A percentile compares a stretch with the other conserved stretches of the same genome.
phyloP scores from a whole-genome alignment of 495 filamentous ascomycete genomes.

The Aspergillus bridgeri region DNA sequence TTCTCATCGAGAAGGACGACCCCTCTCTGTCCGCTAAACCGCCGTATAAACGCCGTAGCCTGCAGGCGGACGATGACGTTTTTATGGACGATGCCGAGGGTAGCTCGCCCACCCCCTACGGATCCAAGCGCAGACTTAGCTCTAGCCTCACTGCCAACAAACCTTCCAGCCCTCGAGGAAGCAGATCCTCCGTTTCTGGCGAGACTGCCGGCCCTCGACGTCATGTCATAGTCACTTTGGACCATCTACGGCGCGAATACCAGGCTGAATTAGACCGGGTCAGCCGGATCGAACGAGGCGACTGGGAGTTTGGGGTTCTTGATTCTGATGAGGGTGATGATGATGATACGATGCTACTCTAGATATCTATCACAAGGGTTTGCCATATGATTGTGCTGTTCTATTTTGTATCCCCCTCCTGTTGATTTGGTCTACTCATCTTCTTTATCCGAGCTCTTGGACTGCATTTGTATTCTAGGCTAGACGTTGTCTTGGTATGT shows the following conservation, averaged over 20 bases:
- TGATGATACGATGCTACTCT: slow-evolving; percentile 45
- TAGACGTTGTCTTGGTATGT: background rate
- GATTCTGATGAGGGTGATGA: slow-evolving; percentile 34
- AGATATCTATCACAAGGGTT: slow-evolving; percentile 9
- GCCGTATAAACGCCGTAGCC: slow-evolving; percentile 20
- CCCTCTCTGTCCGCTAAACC: slow-evolving; percentile 12
- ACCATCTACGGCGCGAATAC: slow-evolving; percentile 80
- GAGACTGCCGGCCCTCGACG: slow-evolving; percentile 22
- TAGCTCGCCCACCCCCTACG: slow-evolving; percentile 15
- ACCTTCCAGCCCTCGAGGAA: slow-evolving; percentile 19
- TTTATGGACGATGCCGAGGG: slow-evolving; percentile 38
- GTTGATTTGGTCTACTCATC: background rate
- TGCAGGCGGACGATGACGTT: slow-evolving; percentile 39
- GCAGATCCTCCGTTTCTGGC: slow-evolving; percentile 23
- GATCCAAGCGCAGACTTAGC: slow-evolving; percentile 11
- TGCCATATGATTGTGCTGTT: background rate
- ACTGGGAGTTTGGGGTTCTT: slow-evolving; percentile 56
- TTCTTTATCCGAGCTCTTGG: background rate
- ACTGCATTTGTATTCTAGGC: slow-evolving; percentile 7
- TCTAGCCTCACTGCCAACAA: slow-evolving; percentile 8
- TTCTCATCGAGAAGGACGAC: slow-evolving; percentile 50
- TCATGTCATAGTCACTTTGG: slow-evolving; percentile 67
- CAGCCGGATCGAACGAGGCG: slow-evolving; percentile 56
- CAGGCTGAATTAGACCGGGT: slow-evolving; percentile 81
- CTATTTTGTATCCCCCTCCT: background rate